Evolutionary conservation across 2,329 filamentous ascomycete genomes (phyloP).

Genomic region (Aspergillus quadrilineatus): DNA sequence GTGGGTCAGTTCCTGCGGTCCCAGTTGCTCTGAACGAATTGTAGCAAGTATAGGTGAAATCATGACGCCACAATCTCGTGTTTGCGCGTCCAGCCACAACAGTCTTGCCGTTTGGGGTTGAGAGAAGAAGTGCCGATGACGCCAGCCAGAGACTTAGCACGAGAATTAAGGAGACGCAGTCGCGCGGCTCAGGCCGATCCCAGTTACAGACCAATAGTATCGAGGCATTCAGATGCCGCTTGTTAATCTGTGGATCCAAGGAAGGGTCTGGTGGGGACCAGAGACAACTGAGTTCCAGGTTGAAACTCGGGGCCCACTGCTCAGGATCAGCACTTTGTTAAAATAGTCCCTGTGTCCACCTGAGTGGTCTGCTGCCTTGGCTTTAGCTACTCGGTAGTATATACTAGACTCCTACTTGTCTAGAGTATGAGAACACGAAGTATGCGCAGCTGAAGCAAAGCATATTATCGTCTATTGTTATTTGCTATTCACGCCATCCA

Average conservation of each 20-base stretch:
- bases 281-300: too few relatives aligned
- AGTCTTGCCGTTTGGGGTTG: too few relatives aligned
- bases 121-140: too few relatives aligned
- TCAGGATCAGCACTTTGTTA: neutral
- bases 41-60: neutral
- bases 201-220: too few relatives aligned
- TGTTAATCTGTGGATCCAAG: neutral
- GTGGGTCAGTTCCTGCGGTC: neutral
- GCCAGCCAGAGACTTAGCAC: neutral
- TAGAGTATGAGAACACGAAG: neutral
- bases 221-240: neutral
- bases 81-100: neutral
- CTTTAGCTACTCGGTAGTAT: neutral
- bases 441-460: neutral
- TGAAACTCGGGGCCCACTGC: too few relatives aligned
- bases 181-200: neutral
- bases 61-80: neutral
- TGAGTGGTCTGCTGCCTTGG: too few relatives aligned
- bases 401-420: neutral
- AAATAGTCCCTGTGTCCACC: neutral
- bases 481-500: conserved; percentile 6
- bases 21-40: neutral
- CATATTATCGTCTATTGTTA: neutral
- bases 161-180: neutral
- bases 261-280: neutral